phyloP scores from a whole-genome alignment of 1,139 yeast genomes.

The Casaregolazyma suthepensis region DNA sequence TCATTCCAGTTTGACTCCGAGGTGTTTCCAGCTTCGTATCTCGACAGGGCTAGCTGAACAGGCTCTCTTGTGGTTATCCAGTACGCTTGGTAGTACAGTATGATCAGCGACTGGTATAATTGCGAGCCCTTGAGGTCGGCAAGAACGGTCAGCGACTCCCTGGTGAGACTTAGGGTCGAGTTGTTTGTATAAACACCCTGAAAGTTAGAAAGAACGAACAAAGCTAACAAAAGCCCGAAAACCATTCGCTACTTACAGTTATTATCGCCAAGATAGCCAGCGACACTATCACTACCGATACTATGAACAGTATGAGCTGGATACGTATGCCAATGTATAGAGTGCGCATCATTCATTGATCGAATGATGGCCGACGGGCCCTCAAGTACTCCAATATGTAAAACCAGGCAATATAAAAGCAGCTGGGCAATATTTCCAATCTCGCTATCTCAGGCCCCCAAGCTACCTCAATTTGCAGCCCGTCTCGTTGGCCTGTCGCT shows the following conservation, averaged over 20 bases:
- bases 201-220: background rate
- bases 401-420: too few species aligned
- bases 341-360: conserved; percentile 16
- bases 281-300: conserved; percentile 70
- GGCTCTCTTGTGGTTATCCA: conserved; percentile 62
- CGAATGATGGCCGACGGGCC: background rate
- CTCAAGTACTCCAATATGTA: background rate
- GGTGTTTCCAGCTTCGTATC: conserved; percentile 69
- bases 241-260: conserved; percentile 41
- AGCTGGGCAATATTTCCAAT: background rate
- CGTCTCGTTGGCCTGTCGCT: background rate
- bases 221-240: background rate
- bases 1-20: conserved; percentile 43
- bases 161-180: conserved; percentile 55
- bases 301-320: conserved; percentile 76
- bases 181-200: conserved; percentile 66
- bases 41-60: conserved; percentile 53
- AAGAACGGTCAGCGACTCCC: conserved; percentile 67
- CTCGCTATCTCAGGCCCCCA: too few species aligned
- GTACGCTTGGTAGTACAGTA: conserved; percentile 60
- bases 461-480: background rate
- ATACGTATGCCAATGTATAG: conserved; percentile 37
- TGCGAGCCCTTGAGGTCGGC: conserved; percentile 80
- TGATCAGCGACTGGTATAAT: conserved; percentile 59
- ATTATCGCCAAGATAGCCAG: conserved; percentile 69